Evolutionary conservation across 2,329 filamentous ascomycete species (phyloP).

Genomic region (Colletotrichum endophyticum): DNA sequence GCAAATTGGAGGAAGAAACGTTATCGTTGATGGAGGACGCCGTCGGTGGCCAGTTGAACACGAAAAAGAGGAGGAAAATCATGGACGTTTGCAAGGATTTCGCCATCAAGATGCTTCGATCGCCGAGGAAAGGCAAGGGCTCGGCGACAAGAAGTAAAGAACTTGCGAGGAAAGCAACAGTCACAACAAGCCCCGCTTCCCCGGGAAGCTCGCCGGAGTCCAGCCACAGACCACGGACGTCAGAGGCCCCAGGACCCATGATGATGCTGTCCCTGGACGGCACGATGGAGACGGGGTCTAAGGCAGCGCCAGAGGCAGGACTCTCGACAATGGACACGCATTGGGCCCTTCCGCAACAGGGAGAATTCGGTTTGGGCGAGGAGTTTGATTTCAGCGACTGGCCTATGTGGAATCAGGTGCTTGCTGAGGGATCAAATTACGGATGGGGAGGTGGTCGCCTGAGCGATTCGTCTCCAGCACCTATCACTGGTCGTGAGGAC

Average conservation of each 20-base stretch:
- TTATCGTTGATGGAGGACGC: background rate
- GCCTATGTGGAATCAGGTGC: background rate
- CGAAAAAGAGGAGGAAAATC: background rate
- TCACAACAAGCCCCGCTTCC: background rate
- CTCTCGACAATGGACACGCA: background rate
- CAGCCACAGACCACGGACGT: background rate
- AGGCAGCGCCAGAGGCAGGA: background rate
- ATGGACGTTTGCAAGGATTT: background rate
- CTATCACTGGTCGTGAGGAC: no score
- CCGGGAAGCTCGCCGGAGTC: background rate
- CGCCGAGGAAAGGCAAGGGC: background rate
- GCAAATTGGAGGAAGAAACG: background rate
- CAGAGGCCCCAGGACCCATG: background rate
- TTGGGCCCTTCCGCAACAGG: background rate
- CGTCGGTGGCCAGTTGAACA: background rate
- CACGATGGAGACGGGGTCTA: background rate
- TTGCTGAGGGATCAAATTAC: background rate
- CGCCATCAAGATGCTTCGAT: background rate
- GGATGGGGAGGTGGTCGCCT: background rate
- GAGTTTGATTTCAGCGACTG: background rate
- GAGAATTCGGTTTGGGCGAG: fast-evolving
- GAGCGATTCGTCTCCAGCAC: no score
- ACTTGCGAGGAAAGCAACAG: background rate
- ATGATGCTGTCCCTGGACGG: background rate
- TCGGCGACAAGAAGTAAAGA: background rate